Evolutionary conservation across 257 asterid genomes (phyloP), one percentile per base, ranked within the genome.

Genomic region (Solanum clarkiae): DNA sequence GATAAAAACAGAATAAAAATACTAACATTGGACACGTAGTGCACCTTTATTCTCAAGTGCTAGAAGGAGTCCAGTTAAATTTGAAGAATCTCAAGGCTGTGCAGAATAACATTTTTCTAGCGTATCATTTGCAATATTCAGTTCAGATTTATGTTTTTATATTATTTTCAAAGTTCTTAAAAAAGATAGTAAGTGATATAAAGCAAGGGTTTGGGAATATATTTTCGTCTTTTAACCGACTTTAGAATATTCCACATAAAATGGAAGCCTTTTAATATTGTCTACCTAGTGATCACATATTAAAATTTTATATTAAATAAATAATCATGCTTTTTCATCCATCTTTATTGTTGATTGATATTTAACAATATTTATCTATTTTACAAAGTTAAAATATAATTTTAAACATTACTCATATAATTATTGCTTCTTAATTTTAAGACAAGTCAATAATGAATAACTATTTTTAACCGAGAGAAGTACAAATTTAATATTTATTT

Each of bases 11-110:
- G 0, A 8, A 20, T 2, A 32, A 68, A 69, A 70, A 70, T 20
- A 15, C 7, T 60, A 60, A 10, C 20, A 45, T 47, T 45, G n/a
- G 36, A 13, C 42, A 45, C 40, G 81, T n/a, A n/a, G 40, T 72
- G 81, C n/a, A 74, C 81, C 81, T 74, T 74, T 74, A 74, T 74
- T 45, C 57, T 74, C 81, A 74, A 74, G 81, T 74, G 81, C 71
- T 15, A 26, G 55, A 47, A 74, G 13, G 57, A 45, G 81, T 72
- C 80, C 55, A 42, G 29, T n/a, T 20, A 45, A 71, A 56, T 44
- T 20, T 10, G 56, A n/a, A 72, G 80, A 72, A 72, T 74, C 42
- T 22, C 81, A 45, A 74, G 81, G 81, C 59, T 45, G 59, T 22
- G 59, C 36, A 22, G 81, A 74, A 74, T 74, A 74, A 74, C 81